A percentile compares a stretch with the other conserved stretches of the same genome.
phyloP scores from a whole-genome alignment of 805 yeast species.

The Metschnikowia amazonensis region DNA sequence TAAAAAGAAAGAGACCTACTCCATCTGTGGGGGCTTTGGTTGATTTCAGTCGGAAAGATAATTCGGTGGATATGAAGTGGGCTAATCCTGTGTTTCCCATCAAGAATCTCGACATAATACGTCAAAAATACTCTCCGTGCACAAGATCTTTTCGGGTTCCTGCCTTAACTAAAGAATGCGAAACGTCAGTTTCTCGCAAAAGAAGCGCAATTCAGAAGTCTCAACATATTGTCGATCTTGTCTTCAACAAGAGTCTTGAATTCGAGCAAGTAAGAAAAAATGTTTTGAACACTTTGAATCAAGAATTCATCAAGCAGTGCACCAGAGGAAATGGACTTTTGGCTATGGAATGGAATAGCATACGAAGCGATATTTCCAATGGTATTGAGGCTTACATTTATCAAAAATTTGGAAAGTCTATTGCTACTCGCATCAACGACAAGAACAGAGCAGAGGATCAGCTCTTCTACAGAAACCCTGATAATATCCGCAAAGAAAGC shows the following conservation, averaged over 20 bases:
- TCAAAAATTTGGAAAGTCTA: slow-evolving; percentile 29
- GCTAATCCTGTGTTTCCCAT: slow-evolving; percentile 24
- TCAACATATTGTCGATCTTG: slow-evolving; percentile 27
- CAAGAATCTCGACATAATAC: slow-evolving; percentile 14
- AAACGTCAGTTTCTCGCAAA: slow-evolving; percentile 21
- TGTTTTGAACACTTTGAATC: slow-evolving; percentile 29
- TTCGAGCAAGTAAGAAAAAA: slow-evolving; percentile 26
- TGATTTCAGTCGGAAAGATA: slow-evolving; percentile 10
- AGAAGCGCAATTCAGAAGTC: slow-evolving; percentile 22
- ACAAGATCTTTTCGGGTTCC: slow-evolving; percentile 6
- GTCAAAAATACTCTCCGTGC: slow-evolving; percentile 1
- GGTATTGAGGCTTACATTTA: slow-evolving; percentile 37
- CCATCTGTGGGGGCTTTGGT: slow-evolving; percentile 16
- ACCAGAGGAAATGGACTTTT: slow-evolving; percentile 32
- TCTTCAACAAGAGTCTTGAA: slow-evolving; percentile 25
- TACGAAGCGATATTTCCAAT: slow-evolving; percentile 33
- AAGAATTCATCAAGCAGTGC: slow-evolving; percentile 36
- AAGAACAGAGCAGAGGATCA: slow-evolving; percentile 15
- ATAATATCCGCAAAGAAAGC: slow-evolving; percentile 9
- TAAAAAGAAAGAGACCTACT: slow-evolving; percentile 17
- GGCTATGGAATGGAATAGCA: slow-evolving; percentile 43
- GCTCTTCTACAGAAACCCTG: slow-evolving; percentile 12
- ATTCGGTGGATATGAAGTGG: slow-evolving; percentile 11
- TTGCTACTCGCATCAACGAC: slow-evolving; percentile 9
- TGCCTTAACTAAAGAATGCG: slow-evolving; percentile 16